Base-by-base conservation (phyloP, 495 filamentous ascomycete species). In the Cercophora newfieldiana region DNA sequence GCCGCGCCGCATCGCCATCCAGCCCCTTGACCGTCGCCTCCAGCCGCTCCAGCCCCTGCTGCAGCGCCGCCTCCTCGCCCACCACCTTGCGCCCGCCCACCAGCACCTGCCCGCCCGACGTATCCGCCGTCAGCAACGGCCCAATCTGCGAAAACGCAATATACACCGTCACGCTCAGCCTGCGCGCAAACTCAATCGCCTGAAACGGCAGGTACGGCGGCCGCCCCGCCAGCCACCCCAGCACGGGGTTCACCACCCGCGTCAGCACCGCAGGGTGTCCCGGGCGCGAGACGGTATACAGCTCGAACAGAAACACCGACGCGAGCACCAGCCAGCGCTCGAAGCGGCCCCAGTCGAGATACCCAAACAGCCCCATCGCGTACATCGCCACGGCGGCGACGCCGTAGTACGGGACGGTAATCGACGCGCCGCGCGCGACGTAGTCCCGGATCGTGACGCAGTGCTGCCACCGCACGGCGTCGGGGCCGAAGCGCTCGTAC, bases 401-500 rank as follows among this genome's bases (percentile, higher is more conserved):
- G 31, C 79, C 79, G 74, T 97, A 97, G 74, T 90, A 89, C 8
- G 87, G 86, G 0, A 85, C 56, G 8, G 88, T 61, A 6, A 79
- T 75, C 67, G 79, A 77, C 33, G 89, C 69, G 53, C 93, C 94
- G 31, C 81, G 78, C 49, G 82, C 70, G n/a, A 96, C 74, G 70
- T 85, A 97, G 64, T 97, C 94, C 24, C 85, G 84, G 57, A 90
- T 78, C 1, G 90, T 94, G 60, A 82, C 81, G 78, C 87, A 89
- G 51, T 89, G 81, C 59, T 85, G 82, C 73, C 66, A 74, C 21
- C 87, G 71, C 8, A 88, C 69, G n/a, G 92, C 82, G 21, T 89
- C 87, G 0, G 91, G 87, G 0, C 95, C 95, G 77, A 97, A 96
- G 14, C 94, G 87, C 69, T 98, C 93, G 75, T 99, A 99, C 2